Conservation (phyloP, 371 early-diverging fungal species). For the Rhizopus sp. region DNA sequence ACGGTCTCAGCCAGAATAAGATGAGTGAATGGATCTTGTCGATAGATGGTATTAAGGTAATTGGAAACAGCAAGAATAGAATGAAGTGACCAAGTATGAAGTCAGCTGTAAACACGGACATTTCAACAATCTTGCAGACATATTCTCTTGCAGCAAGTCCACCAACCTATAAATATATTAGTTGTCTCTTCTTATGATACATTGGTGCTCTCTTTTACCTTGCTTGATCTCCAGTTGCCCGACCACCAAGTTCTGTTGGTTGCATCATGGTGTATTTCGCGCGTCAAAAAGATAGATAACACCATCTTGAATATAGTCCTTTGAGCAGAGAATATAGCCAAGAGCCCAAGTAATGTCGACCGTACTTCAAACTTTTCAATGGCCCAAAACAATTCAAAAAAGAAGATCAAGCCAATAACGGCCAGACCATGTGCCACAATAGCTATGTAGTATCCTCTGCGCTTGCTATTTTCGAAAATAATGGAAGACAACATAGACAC, state of each 20-base stretch:
- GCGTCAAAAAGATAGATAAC: slow-evolving; percentile 71
- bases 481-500: slow-evolving; percentile 66
- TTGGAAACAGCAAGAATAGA: slow-evolving; percentile 68
- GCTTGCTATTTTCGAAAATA: slow-evolving; percentile 49
- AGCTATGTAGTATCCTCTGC: slow-evolving; percentile 70
- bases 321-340: slow-evolving; percentile 67
- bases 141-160: slow-evolving; percentile 73
- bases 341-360: slow-evolving; percentile 67
- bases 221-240: slow-evolving; percentile 70
- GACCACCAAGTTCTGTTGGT: slow-evolving; percentile 92
- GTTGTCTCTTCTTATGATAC: neutral
- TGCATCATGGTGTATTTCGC: slow-evolving; percentile 79
- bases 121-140: slow-evolving; percentile 85
- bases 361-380: slow-evolving; percentile 64
- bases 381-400: slow-evolving; percentile 70
- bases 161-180: slow-evolving; percentile 4
- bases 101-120: slow-evolving; percentile 82
- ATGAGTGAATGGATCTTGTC: slow-evolving; percentile 82
- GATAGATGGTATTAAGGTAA: slow-evolving; percentile 72
- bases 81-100: slow-evolving; percentile 80
- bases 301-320: slow-evolving; percentile 72
- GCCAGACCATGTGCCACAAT: slow-evolving; percentile 65
- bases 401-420: slow-evolving; percentile 57
- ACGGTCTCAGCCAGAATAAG: slow-evolving; percentile 79
- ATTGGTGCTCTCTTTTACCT: slow-evolving; percentile 23